phyloP scores from a whole-genome alignment of 2,329 filamentous ascomycete species.

The Hirsutella minnesotensis region DNA sequence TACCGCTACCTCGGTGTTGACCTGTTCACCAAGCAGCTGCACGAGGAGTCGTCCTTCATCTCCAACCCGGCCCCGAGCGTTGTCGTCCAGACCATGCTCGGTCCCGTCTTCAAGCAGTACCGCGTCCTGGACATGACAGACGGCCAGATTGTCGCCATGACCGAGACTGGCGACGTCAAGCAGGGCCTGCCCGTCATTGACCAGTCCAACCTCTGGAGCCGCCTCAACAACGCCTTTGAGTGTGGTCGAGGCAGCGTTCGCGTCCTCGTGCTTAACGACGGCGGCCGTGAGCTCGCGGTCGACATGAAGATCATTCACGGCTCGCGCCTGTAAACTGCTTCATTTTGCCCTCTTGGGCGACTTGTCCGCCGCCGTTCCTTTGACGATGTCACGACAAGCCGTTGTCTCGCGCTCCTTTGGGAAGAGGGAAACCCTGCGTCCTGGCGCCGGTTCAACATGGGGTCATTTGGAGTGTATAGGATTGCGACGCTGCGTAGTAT shows the following conservation, averaged over 20 bases:
- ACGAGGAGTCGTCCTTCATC: constrained; percentile 97
- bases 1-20: constrained; percentile 99
- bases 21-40: constrained; percentile 98
- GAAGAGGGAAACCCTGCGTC: constrained; percentile 5
- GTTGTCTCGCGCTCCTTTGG: not conserved
- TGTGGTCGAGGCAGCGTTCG: constrained; percentile 88
- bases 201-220: constrained; percentile 79
- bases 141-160: constrained; percentile 86
- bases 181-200: constrained; percentile 86
- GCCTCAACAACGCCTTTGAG: constrained; percentile 75
- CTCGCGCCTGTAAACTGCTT: constrained; percentile 53
- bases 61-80: constrained; percentile 94
- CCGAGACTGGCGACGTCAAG: constrained; percentile 97
- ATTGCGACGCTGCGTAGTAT: constrained; percentile 11
- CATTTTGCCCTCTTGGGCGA: not conserved
- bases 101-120: constrained; percentile 99
- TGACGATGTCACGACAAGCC: constrained; percentile 4
- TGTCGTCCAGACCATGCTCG: constrained; percentile 98
- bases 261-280: constrained; percentile 89
- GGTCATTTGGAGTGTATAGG: constrained; percentile 8
- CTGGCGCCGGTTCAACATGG: constrained; percentile 10
- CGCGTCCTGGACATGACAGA: constrained; percentile 94
- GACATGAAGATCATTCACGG: constrained; percentile 98
- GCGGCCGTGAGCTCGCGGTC: constrained; percentile 86
- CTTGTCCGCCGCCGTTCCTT: constrained; percentile 1